Percentiles rank a stretch among this genome's conserved stretches.
Evolutionary conservation across 169 alveolate genomes (phyloP).

Genomic region (Cyclospora cayetanensis): DNA sequence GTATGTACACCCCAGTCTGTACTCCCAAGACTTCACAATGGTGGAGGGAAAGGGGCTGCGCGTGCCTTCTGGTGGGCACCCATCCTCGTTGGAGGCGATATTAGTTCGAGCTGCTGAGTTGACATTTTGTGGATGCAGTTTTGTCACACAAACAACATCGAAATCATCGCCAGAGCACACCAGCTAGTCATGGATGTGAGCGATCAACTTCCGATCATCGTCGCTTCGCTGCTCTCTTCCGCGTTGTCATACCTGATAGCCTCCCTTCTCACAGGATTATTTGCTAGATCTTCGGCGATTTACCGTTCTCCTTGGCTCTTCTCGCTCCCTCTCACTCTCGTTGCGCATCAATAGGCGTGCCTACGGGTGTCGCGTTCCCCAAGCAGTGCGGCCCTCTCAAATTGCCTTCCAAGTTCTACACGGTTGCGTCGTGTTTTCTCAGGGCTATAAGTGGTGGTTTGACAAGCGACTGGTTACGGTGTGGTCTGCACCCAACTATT

Average conservation of each 20-base stretch:
- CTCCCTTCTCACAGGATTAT: too few relatives aligned
- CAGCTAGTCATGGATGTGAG: constrained; percentile 96
- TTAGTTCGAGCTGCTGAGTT: neutral
- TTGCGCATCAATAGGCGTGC: too few relatives aligned
- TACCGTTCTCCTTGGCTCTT: neutral
- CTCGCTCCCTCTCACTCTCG: too few relatives aligned
- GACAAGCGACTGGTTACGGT: constrained; percentile 86
- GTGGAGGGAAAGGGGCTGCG: too few relatives aligned
- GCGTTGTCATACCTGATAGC: too few relatives aligned
- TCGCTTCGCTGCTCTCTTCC: too few relatives aligned
- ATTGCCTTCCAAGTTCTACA: too few relatives aligned
- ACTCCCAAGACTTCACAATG: neutral
- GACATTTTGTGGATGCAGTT: constrained; percentile 77
- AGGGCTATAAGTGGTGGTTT: constrained; percentile 81
- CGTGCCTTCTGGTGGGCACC: too few relatives aligned
- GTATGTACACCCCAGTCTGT: neutral
- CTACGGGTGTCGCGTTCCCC: too few relatives aligned
- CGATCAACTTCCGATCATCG: too few relatives aligned
- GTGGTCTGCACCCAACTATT: constrained; percentile 98
- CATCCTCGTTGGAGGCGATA: too few relatives aligned
- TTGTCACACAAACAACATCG: constrained; percentile 92
- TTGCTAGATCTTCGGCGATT: neutral
- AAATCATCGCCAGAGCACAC: constrained; percentile 96
- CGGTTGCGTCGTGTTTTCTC: neutral
- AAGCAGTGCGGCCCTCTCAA: too few relatives aligned